Evolutionary conservation across 2,329 filamentous ascomycete species (phyloP), one percentile per base, ranked within the genome.

Genomic region (Fusarium drepaniforme): DNA sequence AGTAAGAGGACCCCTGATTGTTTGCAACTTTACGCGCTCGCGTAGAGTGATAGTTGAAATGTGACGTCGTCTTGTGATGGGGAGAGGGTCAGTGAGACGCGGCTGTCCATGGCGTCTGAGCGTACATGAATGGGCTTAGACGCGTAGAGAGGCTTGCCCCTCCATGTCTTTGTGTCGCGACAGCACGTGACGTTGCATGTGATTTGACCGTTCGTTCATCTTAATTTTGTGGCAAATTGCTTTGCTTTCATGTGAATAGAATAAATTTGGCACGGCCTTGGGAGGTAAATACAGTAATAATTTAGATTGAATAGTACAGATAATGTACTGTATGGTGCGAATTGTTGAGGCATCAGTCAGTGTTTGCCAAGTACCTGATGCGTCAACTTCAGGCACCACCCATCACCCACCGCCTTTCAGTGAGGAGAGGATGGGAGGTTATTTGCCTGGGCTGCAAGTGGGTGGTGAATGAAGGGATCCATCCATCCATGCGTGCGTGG

Each of bases 171-270:
- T n/a, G 15, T 46, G 58, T 74, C 79, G 69, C 78, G 79, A 63
- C 9, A n/a, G 30, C 79, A 81, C 79, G 79, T 81, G 79, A 66
- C 3, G 0, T 0, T 12, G 5, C 74, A 79, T 71, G 77, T 79
- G 78, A 77, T 58, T 35, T 3, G 25, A 13, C 49, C 12, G 51
- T 28, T 53, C 12, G 51, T 28, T 53, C 23, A 40, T 40, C 37
- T 21, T 15, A 49, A 46, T 46, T 35, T 35, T 25, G 37, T 64
- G 46, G 46, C 46, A 67, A 67, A 57, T 38, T 60, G 35, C 38
- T 59, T 38, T 60, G 35, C 38, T 53, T 68, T 15, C 37, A 40
- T 59, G 63, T 59, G 53, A 63, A 65, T 64, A 51, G 25, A 44
- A 25, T 13, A 18, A 59, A 56, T 28, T 37, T 30, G 21, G 40